A percentile compares a stretch with the other conserved stretches of the same genome.
Evolutionary conservation across 2,329 filamentous ascomycete genomes (phyloP).

Genomic region (Aspergillus texensis): DNA sequence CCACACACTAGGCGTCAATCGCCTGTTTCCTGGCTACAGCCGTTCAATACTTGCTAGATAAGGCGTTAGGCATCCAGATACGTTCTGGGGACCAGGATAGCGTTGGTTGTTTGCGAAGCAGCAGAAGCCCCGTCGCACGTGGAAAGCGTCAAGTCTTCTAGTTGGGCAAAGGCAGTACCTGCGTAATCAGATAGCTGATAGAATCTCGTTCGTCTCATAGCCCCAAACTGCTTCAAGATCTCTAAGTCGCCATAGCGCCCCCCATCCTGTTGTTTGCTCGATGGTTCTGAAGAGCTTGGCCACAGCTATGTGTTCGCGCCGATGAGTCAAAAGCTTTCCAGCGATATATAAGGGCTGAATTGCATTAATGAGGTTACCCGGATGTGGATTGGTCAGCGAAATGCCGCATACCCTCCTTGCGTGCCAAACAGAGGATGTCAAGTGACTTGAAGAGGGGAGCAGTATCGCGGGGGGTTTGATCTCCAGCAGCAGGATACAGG

Average conservation of each 20-base stretch:
- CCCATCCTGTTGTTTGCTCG: slow-evolving; percentile 57
- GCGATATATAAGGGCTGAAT: slow-evolving; percentile 61
- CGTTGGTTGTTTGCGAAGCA: neutral
- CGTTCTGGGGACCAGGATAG: neutral
- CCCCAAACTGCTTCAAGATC: slow-evolving; percentile 49
- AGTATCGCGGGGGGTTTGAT: slow-evolving; percentile 40
- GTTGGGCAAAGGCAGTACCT: neutral
- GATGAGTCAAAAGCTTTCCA: slow-evolving; percentile 56
- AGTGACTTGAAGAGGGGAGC: slow-evolving; percentile 18
- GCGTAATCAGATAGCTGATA: slow-evolving; percentile 21
- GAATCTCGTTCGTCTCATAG: slow-evolving; percentile 28
- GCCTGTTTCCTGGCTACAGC: neutral
- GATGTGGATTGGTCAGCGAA: slow-evolving; percentile 57
- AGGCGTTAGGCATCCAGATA: neutral
- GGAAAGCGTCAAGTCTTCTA: neutral
- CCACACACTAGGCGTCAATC: neutral
- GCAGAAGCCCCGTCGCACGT: neutral
- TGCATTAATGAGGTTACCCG: slow-evolving; percentile 58
- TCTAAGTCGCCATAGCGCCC: slow-evolving; percentile 52
- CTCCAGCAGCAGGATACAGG: slow-evolving; percentile 54
- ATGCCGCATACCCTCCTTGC: slow-evolving; percentile 58
- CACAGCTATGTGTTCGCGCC: slow-evolving; percentile 41
- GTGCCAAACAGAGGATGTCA: slow-evolving; percentile 55
- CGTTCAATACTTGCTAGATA: neutral
- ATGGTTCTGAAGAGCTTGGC: slow-evolving; percentile 49